Percentiles rank a stretch among this genome's conserved stretches.
Conservation (phyloP, 352 stramenopile genomes). For the Phytopythium litorale region DNA sequence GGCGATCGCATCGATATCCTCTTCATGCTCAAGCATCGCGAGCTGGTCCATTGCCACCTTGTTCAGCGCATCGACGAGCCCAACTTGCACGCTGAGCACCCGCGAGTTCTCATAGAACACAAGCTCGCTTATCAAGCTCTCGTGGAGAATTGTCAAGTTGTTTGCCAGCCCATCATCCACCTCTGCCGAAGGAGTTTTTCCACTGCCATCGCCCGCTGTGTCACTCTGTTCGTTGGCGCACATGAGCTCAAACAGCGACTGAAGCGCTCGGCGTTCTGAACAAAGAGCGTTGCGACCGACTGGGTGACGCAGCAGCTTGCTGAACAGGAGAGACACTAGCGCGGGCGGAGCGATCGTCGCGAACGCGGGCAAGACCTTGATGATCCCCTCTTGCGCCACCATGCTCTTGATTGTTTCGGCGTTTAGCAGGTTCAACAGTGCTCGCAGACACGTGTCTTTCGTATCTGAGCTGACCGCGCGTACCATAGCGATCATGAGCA, state of each 20-base stretch:
- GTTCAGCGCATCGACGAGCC: conserved; percentile 49
- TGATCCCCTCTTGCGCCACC: conserved; percentile 53
- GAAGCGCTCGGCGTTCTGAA: conserved; percentile 35
- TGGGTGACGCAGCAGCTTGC: conserved; percentile 46
- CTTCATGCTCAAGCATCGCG: conserved; percentile 14
- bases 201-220: background rate
- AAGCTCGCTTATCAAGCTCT: conserved; percentile 45
- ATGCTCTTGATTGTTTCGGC: conserved; percentile 55
- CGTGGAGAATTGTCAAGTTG: conserved; percentile 20
- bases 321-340: conserved; percentile 51
- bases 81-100: conserved; percentile 42
- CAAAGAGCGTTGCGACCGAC: conserved; percentile 43
- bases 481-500: conserved; percentile 84
- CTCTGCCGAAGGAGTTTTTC: background rate
- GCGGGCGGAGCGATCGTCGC: conserved; percentile 25
- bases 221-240: conserved; percentile 6
- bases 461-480: conserved; percentile 51
- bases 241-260: conserved; percentile 52
- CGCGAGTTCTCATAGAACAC: conserved; percentile 55
- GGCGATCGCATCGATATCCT: background rate
- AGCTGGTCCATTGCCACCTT: conserved; percentile 17
- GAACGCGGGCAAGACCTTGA: conserved; percentile 59
- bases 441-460: conserved; percentile 66
- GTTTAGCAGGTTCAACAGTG: conserved; percentile 64
- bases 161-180: conserved; percentile 1